Evolutionary conservation across 306 rosid genomes (phyloP).

Genomic region (Begonia peltatifolia): DNA sequence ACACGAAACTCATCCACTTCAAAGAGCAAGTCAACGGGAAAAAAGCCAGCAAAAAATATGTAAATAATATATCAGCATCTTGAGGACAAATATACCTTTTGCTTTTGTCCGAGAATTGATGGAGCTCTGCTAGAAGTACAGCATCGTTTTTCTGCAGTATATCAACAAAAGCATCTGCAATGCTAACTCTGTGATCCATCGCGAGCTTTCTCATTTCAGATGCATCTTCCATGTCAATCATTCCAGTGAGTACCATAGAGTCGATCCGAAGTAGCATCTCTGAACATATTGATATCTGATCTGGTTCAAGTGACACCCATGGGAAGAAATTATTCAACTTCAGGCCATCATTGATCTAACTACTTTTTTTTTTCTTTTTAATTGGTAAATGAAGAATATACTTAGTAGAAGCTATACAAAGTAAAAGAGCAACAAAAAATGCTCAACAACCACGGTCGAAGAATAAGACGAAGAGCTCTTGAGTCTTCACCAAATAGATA

Average conservation of each 20-base stretch:
- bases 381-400: slow-evolving; percentile 2
- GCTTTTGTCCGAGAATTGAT: slow-evolving; percentile 30
- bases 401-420: not conserved
- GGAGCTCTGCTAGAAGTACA: slow-evolving; percentile 56
- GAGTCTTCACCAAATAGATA: no score
- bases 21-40: not conserved
- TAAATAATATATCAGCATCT: slow-evolving; percentile 4
- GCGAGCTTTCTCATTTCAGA: slow-evolving; percentile 49
- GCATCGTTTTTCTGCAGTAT: slow-evolving; percentile 28
- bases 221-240: slow-evolving; percentile 42
- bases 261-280: slow-evolving; percentile 75
- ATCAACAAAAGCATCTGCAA: slow-evolving; percentile 31
- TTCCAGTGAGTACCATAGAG: slow-evolving; percentile 54
- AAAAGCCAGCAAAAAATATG: no score
- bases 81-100: slow-evolving; percentile 33
- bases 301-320: slow-evolving; percentile 35
- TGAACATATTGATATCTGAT: slow-evolving; percentile 42
- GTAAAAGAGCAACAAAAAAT: no score
- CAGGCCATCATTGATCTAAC: not conserved
- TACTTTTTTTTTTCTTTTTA: not conserved
- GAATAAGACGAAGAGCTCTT: no score
- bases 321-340: slow-evolving; percentile 12
- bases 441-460: no score
- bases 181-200: slow-evolving; percentile 36
- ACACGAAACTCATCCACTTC: not conserved